phyloP scores from a whole-genome alignment of 768 basidiomycete species.

The Gymnopilus dilepis region DNA sequence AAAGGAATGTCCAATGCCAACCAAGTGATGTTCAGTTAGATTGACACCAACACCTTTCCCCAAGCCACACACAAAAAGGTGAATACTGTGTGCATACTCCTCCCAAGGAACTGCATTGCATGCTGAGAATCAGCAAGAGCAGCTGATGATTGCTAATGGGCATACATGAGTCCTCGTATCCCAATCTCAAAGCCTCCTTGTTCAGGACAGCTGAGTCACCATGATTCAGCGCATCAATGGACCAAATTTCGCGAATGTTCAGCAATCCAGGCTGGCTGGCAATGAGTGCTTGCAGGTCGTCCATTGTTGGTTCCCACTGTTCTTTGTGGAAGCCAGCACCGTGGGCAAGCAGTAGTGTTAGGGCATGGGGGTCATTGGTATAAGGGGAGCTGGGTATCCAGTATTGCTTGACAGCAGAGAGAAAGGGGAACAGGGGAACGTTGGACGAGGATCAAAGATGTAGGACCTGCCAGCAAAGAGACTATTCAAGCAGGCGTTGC shows the following conservation, averaged over 20 bases:
- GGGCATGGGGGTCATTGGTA: slow-evolving; percentile 41
- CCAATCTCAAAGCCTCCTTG: slow-evolving; percentile 50
- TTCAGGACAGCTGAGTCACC: slow-evolving; percentile 58
- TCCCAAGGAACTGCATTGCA: slow-evolving; percentile 52
- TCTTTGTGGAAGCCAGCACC: slow-evolving; percentile 64
- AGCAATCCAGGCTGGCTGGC: slow-evolving; percentile 15
- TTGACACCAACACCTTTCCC: slow-evolving; percentile 56
- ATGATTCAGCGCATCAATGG: slow-evolving; percentile 59
- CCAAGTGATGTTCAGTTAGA: slow-evolving; percentile 49
- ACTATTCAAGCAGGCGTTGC: not conserved
- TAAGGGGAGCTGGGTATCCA: slow-evolving; percentile 41
- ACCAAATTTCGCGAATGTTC: slow-evolving; percentile 54
- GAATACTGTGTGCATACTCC: slow-evolving; percentile 53
- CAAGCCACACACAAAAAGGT: slow-evolving; percentile 52
- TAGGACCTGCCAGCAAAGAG: slow-evolving; percentile 35
- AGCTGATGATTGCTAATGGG: slow-evolving; percentile 9
- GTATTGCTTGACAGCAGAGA: slow-evolving; percentile 56
- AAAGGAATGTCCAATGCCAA: slow-evolving; percentile 63
- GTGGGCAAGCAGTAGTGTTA: slow-evolving; percentile 57
- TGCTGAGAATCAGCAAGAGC: not conserved
- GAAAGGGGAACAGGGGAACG: slow-evolving; percentile 53
- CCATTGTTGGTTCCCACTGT: slow-evolving; percentile 59
- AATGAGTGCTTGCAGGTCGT: slow-evolving; percentile 44
- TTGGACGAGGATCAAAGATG: slow-evolving; percentile 57
- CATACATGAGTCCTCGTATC: slow-evolving; percentile 50